Base-by-base conservation (phyloP, 2,329 filamentous ascomycete genomes). In the Pestalotiopsis sp. region DNA sequence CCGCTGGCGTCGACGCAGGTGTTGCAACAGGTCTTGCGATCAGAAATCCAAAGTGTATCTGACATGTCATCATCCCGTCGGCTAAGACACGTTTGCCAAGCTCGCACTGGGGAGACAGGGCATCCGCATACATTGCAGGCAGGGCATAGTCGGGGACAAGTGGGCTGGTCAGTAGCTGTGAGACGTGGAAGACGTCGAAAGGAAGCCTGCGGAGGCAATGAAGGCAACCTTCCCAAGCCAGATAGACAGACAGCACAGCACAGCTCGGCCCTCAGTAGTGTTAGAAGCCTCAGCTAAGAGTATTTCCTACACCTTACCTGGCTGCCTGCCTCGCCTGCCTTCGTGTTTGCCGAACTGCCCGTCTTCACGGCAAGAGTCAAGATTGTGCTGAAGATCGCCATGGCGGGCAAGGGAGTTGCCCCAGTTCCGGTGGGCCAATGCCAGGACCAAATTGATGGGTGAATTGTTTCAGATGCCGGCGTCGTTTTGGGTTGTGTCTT, bases 61-160 rank as follows among this genome's bases (percentile, higher is more conserved):
- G 73, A 74, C 73, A 73, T 75, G 73, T 74, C 73, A 74, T 72
- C 72, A 69, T 73, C 68, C 70, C 69, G 73, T 75, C 71, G 74
- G 73, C 73, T 69, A 74, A 70, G 68, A 69, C 56, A 70, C 57
- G 49, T 66, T 52, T 73, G 73, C 72, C 70, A 73, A 74, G 71
- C 67, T 70, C 69, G 39, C 66, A 67, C 62, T 67, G 66, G 64
- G 38, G 56, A 67, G 57, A 58, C 52, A 67, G 66, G 58, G 45
- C 45, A 20, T 52, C 17, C 17, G 45, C 11, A 17, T 52, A n/a
- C 17, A n/a, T n/a, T n/a, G 45, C 31, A 36, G 45, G 45, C 17
- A 52, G 45, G 20, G 31, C 64, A 60, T 41, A 57, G 17, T 66
- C 25, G 11, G 25, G 39, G 20, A 57, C 45, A 52, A 52, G 17